Conservation (phyloP, 2,329 filamentous ascomycete species). For the Aureobasidium sp. region DNA sequence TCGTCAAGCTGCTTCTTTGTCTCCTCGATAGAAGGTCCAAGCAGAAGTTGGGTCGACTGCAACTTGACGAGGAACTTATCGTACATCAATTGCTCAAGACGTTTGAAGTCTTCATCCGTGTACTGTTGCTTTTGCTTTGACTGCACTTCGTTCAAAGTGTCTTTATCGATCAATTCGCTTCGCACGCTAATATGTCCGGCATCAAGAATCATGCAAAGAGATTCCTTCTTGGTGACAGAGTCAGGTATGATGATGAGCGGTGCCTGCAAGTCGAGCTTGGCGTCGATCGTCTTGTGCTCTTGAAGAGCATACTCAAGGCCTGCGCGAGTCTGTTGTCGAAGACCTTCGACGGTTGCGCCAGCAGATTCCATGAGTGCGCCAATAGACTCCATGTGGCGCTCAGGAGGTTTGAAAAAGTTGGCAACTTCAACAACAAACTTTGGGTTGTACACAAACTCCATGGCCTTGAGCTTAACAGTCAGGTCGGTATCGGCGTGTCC, state of each 20-base stretch:
- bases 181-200: slow-evolving; percentile 92
- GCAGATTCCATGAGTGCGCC: slow-evolving; percentile 90
- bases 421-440: slow-evolving; percentile 83
- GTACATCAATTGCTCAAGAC: slow-evolving; percentile 89
- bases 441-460: slow-evolving; percentile 97
- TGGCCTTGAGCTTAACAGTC: slow-evolving; percentile 82
- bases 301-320: slow-evolving; percentile 93
- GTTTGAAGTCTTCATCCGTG: slow-evolving; percentile 78
- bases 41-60: slow-evolving; percentile 88
- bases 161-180: slow-evolving; percentile 85
- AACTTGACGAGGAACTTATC: slow-evolving; percentile 92
- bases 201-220: slow-evolving; percentile 87
- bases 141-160: slow-evolving; percentile 82
- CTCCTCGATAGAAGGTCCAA: slow-evolving; percentile 84
- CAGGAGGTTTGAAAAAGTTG: slow-evolving; percentile 92
- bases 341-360: slow-evolving; percentile 86
- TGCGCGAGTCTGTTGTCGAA: slow-evolving; percentile 90
- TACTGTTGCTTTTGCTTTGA: slow-evolving; percentile 82
- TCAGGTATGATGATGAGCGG: slow-evolving; percentile 95
- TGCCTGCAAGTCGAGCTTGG: slow-evolving; percentile 88
- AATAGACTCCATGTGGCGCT: slow-evolving; percentile 97
- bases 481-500: slow-evolving; percentile 84
- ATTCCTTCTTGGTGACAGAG: slow-evolving; percentile 71
- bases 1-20: slow-evolving; percentile 72
- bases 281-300: slow-evolving; percentile 97